Percentiles rank a stretch among this genome's conserved stretches.
phyloP scores from a whole-genome alignment of 169 alveolate genomes.

The Eimeria falciformis region DNA sequence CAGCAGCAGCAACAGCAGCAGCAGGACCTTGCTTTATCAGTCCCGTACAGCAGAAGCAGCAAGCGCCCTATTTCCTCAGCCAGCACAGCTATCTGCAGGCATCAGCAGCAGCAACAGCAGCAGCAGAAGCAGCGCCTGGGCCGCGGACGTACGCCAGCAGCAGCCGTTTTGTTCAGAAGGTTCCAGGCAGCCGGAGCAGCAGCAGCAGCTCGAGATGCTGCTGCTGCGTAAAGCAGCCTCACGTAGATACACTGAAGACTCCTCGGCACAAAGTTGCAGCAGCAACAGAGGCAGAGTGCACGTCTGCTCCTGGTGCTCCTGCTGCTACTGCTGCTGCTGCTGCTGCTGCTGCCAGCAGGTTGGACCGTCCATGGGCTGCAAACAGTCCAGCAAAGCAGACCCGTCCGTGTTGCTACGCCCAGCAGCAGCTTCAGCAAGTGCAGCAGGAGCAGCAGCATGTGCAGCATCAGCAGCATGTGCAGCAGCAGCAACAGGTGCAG shows the following conservation, averaged over 20 bases:
- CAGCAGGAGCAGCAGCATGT: background rate
- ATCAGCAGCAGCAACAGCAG: background rate
- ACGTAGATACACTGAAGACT: conserved; percentile 2
- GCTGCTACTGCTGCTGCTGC: conserved; percentile 47
- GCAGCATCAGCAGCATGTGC: conserved; percentile 1
- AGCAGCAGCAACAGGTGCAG: conserved; percentile 6
- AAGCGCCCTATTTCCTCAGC: background rate
- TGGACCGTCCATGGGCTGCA: background rate
- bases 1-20: conserved; percentile 43
- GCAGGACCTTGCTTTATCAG: conserved; percentile 10
- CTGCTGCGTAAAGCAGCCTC: conserved; percentile 1
- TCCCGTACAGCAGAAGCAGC: background rate
- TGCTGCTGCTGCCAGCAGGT: background rate
- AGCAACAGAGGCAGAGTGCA: conserved; percentile 24
- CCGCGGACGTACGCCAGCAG: background rate
- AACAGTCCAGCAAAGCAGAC: background rate
- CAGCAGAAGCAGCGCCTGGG: background rate
- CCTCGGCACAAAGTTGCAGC: background rate
- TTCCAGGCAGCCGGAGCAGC: conserved; percentile 38
- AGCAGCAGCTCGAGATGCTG: conserved; percentile 25
- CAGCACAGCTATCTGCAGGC: background rate
- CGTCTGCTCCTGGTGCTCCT: conserved; percentile 40
- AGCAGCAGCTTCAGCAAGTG: background rate
- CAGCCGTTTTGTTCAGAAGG: background rate
- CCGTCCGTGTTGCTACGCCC: background rate